Base-by-base conservation (phyloP, 2,329 filamentous ascomycete genomes). In the Biscogniauxia mediterranea region DNA sequence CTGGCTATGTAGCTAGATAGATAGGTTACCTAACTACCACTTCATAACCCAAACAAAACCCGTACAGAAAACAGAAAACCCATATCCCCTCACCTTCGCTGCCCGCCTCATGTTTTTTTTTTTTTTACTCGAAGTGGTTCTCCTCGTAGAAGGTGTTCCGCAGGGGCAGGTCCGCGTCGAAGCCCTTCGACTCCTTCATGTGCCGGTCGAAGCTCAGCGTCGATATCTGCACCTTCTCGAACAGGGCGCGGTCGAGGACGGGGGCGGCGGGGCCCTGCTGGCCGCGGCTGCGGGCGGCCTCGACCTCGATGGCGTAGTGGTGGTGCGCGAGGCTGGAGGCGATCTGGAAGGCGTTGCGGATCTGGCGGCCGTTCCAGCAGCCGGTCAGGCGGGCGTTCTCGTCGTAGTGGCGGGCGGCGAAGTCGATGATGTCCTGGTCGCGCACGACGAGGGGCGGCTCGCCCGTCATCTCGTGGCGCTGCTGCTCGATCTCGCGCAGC, bases 141-240 rank as follows among this genome's bases (percentile, higher is more conserved):
- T 68, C 67, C 57, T 70, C 60, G 21, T 71, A 62, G 49, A 70
- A 78, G 5, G 74, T 76, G 56, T 68, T 72, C 6, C 74, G 66
- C 49, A 75, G 62, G 2, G 75, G 74, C 53, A 78, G 38, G 1
- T 77, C 75, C 0, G 60, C 60, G 6, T 76, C 75, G 46, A 71
- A 74, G 0, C 73, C 74, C 52, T 74, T 69, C 52, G 76, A 71
- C 62, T 77, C 76, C 70, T 74, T 76, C 77, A 79, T 78, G 55
- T 79, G 76, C 28, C 69, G 67, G 19, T 79, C 76, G 61, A 79
- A 79, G 64, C 75, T 77, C 69, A 76, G 72, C 2, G 77, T 79
- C 61, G 76, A 78, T 75, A 78, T 72, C 69, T 78, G 75, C 8
- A 79, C 76, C 71, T 78, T 78, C 55, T 78, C 75, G 26, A 79